Conservation (phyloP, 1,284 basidiomycete genomes). For the Spongiforma sp. region DNA sequence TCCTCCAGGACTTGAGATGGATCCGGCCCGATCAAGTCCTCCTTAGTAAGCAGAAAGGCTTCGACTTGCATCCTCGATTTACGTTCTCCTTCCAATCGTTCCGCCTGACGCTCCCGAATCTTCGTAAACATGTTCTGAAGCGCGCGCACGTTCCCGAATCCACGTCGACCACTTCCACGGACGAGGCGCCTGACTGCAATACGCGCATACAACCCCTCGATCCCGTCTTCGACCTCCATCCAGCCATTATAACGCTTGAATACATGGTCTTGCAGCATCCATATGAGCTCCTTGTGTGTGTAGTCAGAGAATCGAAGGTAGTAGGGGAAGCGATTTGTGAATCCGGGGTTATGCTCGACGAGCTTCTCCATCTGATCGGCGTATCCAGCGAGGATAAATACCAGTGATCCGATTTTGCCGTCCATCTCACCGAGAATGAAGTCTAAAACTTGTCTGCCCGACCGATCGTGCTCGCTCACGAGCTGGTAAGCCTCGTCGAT, state of each 20-base stretch:
- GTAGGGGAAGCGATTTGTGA: neutral
- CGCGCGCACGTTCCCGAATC: neutral
- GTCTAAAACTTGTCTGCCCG: neutral
- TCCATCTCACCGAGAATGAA: neutral
- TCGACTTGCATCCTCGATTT: neutral
- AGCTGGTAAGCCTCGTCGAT: conserved; percentile 1
- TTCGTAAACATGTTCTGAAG: neutral
- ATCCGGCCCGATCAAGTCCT: neutral
- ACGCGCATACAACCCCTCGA: neutral
- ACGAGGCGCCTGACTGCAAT: neutral
- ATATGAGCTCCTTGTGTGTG: neutral
- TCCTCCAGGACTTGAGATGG: neutral
- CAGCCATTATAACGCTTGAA: conserved; percentile 1
- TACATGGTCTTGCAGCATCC: neutral
- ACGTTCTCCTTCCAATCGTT: neutral
- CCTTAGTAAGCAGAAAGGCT: neutral
- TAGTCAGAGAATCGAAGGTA: neutral
- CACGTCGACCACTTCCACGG: neutral
- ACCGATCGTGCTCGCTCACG: neutral
- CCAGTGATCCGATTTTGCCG: neutral
- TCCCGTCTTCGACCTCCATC: neutral
- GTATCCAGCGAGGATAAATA: neutral
- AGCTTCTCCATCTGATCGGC: neutral
- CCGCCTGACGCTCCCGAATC: neutral
- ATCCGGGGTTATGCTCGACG: neutral